Evolutionary conservation across 2,329 filamentous ascomycete genomes (phyloP).

Genomic region (Graphiopsis chlorocephala): DNA sequence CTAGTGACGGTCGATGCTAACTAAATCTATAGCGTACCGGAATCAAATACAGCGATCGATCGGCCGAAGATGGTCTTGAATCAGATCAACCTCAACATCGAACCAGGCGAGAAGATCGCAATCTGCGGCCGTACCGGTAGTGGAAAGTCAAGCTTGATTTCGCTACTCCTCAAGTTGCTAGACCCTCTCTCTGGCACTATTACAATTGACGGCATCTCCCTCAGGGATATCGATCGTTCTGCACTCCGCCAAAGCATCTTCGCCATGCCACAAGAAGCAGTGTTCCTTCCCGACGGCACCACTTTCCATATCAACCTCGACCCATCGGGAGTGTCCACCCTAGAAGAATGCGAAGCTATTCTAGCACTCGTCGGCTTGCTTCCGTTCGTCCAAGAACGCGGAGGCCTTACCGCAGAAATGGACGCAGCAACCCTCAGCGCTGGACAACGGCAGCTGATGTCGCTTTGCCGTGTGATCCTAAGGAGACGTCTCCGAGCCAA

Average conservation of each 20-base stretch:
- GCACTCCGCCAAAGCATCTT: background rate
- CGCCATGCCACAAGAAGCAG: background rate
- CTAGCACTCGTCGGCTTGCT: background rate
- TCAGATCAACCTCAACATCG: background rate
- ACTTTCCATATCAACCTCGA: background rate
- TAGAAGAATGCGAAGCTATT: background rate
- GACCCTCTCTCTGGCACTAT: background rate
- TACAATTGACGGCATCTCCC: background rate
- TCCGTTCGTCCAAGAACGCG: background rate
- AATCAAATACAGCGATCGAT: background rate
- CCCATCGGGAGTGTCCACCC: background rate
- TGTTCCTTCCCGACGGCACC: background rate
- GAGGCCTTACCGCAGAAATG: background rate
- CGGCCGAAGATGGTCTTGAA: background rate
- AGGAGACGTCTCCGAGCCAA: background rate
- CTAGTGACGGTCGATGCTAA: background rate
- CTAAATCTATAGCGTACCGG: background rate
- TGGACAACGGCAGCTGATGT: background rate
- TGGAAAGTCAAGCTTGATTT: background rate
- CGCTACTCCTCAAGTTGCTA: background rate
- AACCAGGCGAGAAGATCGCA: constrained; percentile 45
- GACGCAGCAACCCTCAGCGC: background rate
- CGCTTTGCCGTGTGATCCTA: background rate
- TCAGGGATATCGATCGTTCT: background rate
- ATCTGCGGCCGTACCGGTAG: constrained; percentile 28